Evolutionary conservation across 2,329 filamentous ascomycete species (phyloP).

Genomic region (Thielaviopsis musarum): DNA sequence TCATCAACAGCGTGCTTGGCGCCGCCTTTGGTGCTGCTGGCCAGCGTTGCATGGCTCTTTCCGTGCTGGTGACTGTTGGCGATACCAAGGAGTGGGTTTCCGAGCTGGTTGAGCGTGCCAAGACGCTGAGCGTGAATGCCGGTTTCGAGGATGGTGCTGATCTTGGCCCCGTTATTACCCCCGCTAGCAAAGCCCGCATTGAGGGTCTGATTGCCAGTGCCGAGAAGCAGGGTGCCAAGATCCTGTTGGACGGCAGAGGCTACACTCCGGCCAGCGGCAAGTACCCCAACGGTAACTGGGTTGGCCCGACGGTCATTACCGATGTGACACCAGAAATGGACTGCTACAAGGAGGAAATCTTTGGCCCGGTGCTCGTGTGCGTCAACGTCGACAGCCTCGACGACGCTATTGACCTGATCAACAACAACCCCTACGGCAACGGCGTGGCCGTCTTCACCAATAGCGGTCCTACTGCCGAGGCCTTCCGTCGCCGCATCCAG

Average conservation of each 20-base stretch:
- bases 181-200: conserved; percentile 63
- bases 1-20: conserved; percentile 67
- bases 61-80: conserved; percentile 67
- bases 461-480: conserved; percentile 58
- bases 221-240: conserved; percentile 64
- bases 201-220: conserved; percentile 59
- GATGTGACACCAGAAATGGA: conserved; percentile 67
- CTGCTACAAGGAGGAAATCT: conserved; percentile 76
- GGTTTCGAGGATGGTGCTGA: conserved; percentile 70
- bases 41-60: conserved; percentile 75
- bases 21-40: conserved; percentile 75
- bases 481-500: conserved; percentile 67
- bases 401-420: conserved; percentile 67
- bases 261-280: conserved; percentile 45
- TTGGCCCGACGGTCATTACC: conserved; percentile 68
- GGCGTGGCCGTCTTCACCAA: conserved; percentile 73
- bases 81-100: conserved; percentile 71
- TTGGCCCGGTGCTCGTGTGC: conserved; percentile 70
- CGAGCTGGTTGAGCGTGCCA: conserved; percentile 62
- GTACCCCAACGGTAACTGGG: conserved; percentile 61
- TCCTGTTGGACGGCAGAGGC: conserved; percentile 66
- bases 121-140: conserved; percentile 55
- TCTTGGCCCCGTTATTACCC: conserved; percentile 66
- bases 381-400: conserved; percentile 63
- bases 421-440: conserved; percentile 75